A percentile compares a stretch with the other conserved stretches of the same genome.
These are phyloP conservation scores for Kodamaea sp. DNA, from an alignment of 1,139 yeast species.

Conservation along the genomic window DNA sequence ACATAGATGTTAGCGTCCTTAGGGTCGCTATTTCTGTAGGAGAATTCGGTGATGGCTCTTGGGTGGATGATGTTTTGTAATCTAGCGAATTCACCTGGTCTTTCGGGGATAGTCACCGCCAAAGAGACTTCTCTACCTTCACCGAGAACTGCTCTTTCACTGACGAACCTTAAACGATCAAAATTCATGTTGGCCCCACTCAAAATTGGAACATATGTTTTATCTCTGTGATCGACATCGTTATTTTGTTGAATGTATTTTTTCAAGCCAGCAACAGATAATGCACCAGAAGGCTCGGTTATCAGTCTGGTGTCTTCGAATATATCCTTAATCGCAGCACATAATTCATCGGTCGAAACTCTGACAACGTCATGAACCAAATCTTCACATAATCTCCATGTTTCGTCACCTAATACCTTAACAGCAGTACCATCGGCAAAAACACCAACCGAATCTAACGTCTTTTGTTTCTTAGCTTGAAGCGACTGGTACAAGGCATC, in stretches of 20 bases:
- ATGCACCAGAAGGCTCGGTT: constrained; percentile 96
- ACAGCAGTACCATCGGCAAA: constrained; percentile 99
- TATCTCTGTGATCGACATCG: constrained; percentile 65
- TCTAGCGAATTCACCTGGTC: constrained; percentile 81
- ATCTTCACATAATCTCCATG: constrained; percentile 74
- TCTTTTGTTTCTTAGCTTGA: constrained; percentile 48
- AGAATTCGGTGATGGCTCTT: constrained; percentile 87
- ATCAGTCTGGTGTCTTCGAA: constrained; percentile 93
- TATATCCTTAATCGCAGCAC: constrained; percentile 96
- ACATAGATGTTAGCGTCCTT: constrained; percentile 76
- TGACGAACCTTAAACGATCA: constrained; percentile 92
- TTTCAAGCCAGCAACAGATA: constrained; percentile 91
- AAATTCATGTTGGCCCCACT: constrained; percentile 99
- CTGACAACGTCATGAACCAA: constrained; percentile 84
- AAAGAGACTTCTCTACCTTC: constrained; percentile 95
- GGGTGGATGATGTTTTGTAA: constrained; percentile 78
- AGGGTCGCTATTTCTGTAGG: constrained; percentile 66
- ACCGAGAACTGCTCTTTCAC: constrained; percentile 96
- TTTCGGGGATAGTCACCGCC: constrained; percentile 85
- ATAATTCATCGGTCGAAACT: constrained; percentile 90
- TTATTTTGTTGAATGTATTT: constrained; percentile 67
- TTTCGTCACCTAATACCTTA: constrained; percentile 81
- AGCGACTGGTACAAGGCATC: constrained; percentile 84
- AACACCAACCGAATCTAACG: constrained; percentile 76
- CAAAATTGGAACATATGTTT: constrained; percentile 77